These are phyloP conservation scores for Puccinia brachypodii DNA, from an alignment of 1,284 basidiomycete species.

Conservation along the genomic window DNA sequence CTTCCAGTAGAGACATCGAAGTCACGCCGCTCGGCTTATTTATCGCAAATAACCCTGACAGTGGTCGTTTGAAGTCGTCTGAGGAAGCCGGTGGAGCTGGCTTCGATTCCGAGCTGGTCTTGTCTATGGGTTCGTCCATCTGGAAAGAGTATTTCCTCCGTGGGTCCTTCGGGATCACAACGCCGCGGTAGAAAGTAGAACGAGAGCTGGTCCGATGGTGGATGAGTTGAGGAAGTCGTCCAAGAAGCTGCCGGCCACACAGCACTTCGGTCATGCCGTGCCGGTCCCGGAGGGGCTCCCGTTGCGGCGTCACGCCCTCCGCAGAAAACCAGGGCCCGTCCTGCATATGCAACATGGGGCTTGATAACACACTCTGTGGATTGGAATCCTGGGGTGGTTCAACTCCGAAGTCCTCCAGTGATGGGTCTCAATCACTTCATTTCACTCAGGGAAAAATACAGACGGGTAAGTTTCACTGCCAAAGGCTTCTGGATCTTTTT, in stretches of 20 bases:
- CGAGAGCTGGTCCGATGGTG: not conserved
- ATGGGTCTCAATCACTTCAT: too few species aligned
- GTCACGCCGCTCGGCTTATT: constrained; percentile 82
- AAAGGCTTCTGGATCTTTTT: too few species aligned
- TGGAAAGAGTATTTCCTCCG: not conserved
- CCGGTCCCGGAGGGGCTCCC: too few species aligned
- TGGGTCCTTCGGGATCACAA: not conserved
- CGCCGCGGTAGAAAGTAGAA: not conserved
- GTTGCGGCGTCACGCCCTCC: too few species aligned
- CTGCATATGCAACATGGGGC: not conserved
- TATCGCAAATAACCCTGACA: constrained; percentile 78
- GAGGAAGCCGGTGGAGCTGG: not conserved
- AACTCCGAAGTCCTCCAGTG: too few species aligned
- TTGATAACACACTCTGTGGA: too few species aligned
- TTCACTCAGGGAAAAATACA: too few species aligned
- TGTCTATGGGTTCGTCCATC: constrained; percentile 4
- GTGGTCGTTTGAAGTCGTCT: constrained; percentile 58
- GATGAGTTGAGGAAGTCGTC: not conserved
- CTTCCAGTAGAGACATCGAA: constrained; percentile 86
- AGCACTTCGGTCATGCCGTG: not conserved
- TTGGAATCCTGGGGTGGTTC: too few species aligned
- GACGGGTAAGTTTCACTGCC: too few species aligned
- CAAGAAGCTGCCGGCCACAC: not conserved
- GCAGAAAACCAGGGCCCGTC: not conserved
- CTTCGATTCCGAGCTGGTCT: not conserved